Base-by-base conservation (phyloP, 192 early-diverging fungal species). In the Backusella sp. region DNA sequence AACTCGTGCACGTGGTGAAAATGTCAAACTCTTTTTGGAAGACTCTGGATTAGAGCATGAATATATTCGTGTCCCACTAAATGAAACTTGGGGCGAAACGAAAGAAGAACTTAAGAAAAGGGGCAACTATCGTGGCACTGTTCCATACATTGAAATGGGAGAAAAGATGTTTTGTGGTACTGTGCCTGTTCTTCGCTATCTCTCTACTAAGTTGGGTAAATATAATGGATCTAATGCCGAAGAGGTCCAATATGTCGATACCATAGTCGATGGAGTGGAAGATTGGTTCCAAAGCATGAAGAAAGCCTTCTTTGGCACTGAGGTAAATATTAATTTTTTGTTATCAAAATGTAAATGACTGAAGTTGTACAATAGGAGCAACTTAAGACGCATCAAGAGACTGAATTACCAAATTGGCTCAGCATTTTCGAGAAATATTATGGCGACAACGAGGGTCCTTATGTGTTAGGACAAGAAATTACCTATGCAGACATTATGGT, bases 201-300 rank as follows among this genome's bases (percentile, higher is more conserved):
- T 68, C 17, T 68, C 66, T 68, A n/a, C 34, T 6, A 68, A 68
- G 6, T 17, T 68, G 14, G 66, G 66, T 68, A 68, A 68, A 35
- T 68, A 68, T 37, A 32, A 68, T 36, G 66, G 66, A 8, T 12
- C 66, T 34, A 35, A 68, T 36, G 66, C 30, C 7, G 66, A 68
- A 68, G 32, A 68, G 15, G 36, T 34, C 14, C 32, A 68, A 34
- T n/a, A 35, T 68, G 3, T 68, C 32, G 66, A 68, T 21, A 34
- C 32, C 17, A 19, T 34, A n/a, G 66, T 35, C 1, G 66, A 68
- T 34, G 34, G 14, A 11, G 32, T 2, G 4, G 66, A 34, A 9
- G 66, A 68, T 37, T 68, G 66, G 66, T 68, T 37, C 6, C 17
- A 36, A 34, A 34, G 15, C 9, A 6, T 34, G 32, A 68, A 37